Conservation (phyloP, 768 basidiomycete genomes). For the Leucosporidium creatinivorum region DNA sequence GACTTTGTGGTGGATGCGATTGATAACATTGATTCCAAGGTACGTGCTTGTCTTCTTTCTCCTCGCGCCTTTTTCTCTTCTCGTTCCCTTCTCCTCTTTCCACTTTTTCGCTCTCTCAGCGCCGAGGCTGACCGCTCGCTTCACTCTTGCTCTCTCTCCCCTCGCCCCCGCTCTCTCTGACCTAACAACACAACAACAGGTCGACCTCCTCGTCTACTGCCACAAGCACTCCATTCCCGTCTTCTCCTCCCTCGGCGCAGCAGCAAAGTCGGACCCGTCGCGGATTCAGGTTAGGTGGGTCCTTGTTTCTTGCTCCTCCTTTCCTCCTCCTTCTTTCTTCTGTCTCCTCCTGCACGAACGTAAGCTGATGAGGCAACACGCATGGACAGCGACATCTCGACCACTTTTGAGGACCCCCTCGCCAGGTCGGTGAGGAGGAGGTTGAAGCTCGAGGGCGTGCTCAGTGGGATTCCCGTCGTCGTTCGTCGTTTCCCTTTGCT, state of each 20-base stretch:
- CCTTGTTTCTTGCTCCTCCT: not conserved
- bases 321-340: not conserved
- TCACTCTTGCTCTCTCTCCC: no score
- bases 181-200: constrained; percentile 39
- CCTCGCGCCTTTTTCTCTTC: no score
- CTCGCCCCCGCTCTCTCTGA: no score
- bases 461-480: constrained; percentile 42
- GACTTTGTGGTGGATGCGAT: constrained; percentile 99
- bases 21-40: constrained; percentile 91
- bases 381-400: constrained; percentile 67
- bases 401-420: constrained; percentile 86
- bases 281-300: constrained; percentile 69
- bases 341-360: not conserved
- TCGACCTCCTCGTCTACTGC: constrained; percentile 85
- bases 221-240: constrained; percentile 72
- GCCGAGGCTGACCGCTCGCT: not conserved
- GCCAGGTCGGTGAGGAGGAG: constrained; percentile 81
- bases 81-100: not conserved
- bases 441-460: constrained; percentile 40
- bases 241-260: constrained; percentile 95
- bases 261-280: constrained; percentile 89
- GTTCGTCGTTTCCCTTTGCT: constrained; percentile 38
- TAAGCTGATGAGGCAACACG: no score
- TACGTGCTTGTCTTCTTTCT: not conserved
- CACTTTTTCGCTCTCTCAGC: not conserved